phyloP scores from a whole-genome alignment of 768 basidiomycete genomes.

The Rhodotorula kratochvilovae region DNA sequence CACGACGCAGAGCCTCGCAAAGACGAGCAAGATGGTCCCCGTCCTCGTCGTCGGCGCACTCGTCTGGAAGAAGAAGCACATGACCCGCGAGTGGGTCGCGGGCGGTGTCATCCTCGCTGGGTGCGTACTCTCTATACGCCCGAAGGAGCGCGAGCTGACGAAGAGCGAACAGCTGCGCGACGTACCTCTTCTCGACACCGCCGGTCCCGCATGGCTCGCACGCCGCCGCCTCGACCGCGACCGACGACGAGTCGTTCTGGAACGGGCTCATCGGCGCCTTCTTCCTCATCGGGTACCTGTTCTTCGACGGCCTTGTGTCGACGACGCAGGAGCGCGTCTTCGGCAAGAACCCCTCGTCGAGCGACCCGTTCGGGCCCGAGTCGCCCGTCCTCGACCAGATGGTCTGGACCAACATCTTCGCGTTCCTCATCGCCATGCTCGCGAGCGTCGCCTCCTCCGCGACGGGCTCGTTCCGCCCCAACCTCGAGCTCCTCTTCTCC shows the following conservation, averaged over 20 bases:
- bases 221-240: neutral
- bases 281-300: slow-evolving; percentile 39
- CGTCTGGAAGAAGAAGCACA: slow-evolving; percentile 39
- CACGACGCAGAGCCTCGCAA: slow-evolving; percentile 42
- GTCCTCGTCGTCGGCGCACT: slow-evolving; percentile 41
- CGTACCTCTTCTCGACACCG: slow-evolving; percentile 39
- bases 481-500: slow-evolving; percentile 27
- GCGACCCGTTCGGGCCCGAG: slow-evolving; percentile 38
- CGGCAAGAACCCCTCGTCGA: slow-evolving; percentile 37
- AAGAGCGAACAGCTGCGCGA: slow-evolving; percentile 17
- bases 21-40: slow-evolving; percentile 43
- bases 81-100: slow-evolving; percentile 36
- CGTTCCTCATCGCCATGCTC: slow-evolving; percentile 27
- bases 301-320: slow-evolving; percentile 42
- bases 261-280: slow-evolving; percentile 25
- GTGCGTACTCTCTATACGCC: neutral
- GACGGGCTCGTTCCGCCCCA: slow-evolving; percentile 20
- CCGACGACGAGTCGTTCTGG: neutral
- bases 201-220: slow-evolving; percentile 15
- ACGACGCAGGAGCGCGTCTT: slow-evolving; percentile 43
- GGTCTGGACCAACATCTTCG: slow-evolving; percentile 40
- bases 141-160: neutral
- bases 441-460: slow-evolving; percentile 20
- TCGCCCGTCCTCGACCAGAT: slow-evolving; percentile 39
- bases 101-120: slow-evolving; percentile 39